Evolutionary conservation across 2,329 filamentous ascomycete genomes (phyloP).

Genomic region (Diplodia intermedia): DNA sequence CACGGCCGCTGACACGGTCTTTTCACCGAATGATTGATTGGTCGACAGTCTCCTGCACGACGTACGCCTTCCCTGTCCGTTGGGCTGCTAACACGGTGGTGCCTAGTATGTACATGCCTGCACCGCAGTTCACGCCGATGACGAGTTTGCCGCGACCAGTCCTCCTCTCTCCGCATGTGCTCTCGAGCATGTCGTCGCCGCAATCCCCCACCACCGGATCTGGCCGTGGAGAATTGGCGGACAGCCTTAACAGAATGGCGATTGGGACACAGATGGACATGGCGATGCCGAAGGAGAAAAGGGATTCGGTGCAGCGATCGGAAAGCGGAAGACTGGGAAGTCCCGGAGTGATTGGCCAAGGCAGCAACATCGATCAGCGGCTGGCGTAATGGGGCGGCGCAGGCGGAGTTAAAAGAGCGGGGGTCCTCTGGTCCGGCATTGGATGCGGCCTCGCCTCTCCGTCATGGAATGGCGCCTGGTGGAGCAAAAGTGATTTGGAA

Average conservation of each 20-base stretch:
- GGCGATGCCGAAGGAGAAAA: slow-evolving; percentile 14
- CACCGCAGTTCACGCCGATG: slow-evolving; percentile 27
- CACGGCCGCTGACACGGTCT: slow-evolving; percentile 15
- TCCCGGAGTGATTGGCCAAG: slow-evolving; percentile 28
- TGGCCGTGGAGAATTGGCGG: slow-evolving; percentile 18
- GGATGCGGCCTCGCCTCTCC: slow-evolving; percentile 10
- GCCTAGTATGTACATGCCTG: slow-evolving; percentile 29
- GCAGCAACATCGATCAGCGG: slow-evolving; percentile 28
- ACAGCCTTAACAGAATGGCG: slow-evolving; percentile 24
- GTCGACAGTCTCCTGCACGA: slow-evolving; percentile 12
- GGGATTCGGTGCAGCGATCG: slow-evolving; percentile 30
- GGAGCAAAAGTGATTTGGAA: slow-evolving; percentile 10
- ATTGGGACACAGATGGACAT: slow-evolving; percentile 5
- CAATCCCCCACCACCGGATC: slow-evolving; percentile 18
- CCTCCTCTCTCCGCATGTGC: slow-evolving; percentile 8
- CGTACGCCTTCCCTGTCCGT: slow-evolving; percentile 19
- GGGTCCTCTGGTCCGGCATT: slow-evolving; percentile 4
- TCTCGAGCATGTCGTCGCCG: slow-evolving; percentile 27
- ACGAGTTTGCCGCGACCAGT: slow-evolving; percentile 16
- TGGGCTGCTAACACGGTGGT: slow-evolving; percentile 29
- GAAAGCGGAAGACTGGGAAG: slow-evolving; percentile 9
- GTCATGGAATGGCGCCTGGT: slow-evolving; percentile 23
- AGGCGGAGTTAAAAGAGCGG: slow-evolving; percentile 15
- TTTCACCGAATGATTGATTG: slow-evolving; percentile 29
- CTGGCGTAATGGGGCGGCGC: slow-evolving; percentile 19